phyloP scores from a whole-genome alignment of 495 filamentous ascomycete genomes.

The Cairneyella variabilis region DNA sequence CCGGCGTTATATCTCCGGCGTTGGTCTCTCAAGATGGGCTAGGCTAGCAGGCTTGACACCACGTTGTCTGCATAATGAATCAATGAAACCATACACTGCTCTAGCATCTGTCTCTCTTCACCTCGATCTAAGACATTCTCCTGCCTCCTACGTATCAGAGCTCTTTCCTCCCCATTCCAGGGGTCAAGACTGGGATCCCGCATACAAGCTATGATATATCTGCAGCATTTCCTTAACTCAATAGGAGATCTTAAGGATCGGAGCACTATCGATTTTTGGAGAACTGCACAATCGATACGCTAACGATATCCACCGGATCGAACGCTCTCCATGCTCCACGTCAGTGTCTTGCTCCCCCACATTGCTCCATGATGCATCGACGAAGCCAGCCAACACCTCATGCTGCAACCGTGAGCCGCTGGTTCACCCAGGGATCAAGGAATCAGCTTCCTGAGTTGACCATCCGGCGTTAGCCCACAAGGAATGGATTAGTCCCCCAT shows the following conservation, averaged over 20 bases:
- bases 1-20: background rate
- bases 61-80: background rate
- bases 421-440: too few species aligned
- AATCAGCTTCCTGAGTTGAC: too few species aligned
- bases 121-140: background rate
- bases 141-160: too few species aligned
- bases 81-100: background rate
- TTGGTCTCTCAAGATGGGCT: slow-evolving; percentile 15
- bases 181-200: background rate
- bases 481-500: too few species aligned
- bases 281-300: background rate
- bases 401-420: too few species aligned
- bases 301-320: background rate
- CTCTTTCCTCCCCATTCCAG: too few species aligned
- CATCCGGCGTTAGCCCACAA: too few species aligned
- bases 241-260: too few species aligned
- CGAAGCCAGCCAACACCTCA: background rate
- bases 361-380: background rate
- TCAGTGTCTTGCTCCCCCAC: background rate
- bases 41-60: slow-evolving; percentile 2
- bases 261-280: background rate
- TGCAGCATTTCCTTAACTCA: background rate
- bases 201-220: background rate
- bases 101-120: too few species aligned
- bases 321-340: background rate